A percentile compares a stretch with the other conserved stretches of the same genome.
phyloP scores from a whole-genome alignment of 495 filamentous ascomycete species.

The Emericellopsis terricola region DNA sequence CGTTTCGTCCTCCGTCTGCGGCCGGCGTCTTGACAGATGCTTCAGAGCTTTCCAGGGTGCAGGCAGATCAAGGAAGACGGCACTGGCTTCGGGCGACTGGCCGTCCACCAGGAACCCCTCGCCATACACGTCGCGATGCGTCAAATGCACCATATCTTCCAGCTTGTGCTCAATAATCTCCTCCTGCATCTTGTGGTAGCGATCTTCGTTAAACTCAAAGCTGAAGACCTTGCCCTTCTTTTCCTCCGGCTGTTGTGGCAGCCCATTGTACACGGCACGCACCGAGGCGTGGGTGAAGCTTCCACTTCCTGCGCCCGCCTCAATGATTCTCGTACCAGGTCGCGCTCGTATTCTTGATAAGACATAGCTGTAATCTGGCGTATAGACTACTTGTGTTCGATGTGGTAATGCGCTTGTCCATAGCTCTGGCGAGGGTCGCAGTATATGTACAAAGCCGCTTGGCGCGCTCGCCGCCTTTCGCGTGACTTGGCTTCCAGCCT shows the following conservation, averaged over 20 bases:
- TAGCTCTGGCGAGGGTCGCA: constrained; percentile 80
- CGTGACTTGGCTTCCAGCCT: constrained; percentile 8
- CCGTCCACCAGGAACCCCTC: constrained; percentile 57
- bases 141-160: constrained; percentile 53
- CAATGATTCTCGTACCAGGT: constrained; percentile 67
- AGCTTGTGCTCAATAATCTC: constrained; percentile 66
- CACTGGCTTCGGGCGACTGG: constrained; percentile 46
- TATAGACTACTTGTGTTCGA: constrained; percentile 94
- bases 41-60: constrained; percentile 83
- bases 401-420: constrained; percentile 88
- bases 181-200: constrained; percentile 48
- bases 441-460: constrained; percentile 76
- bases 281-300: constrained; percentile 87
- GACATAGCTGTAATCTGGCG: constrained; percentile 91
- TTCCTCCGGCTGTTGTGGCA: constrained; percentile 25
- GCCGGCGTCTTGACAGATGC: constrained; percentile 50
- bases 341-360: constrained; percentile 69
- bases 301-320: constrained; percentile 88
- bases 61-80: constrained; percentile 83
- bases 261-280: constrained; percentile 75
- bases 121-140: constrained; percentile 79
- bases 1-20: constrained; percentile 3
- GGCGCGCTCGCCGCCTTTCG: constrained; percentile 38
- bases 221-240: constrained; percentile 67
- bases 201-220: constrained; percentile 77